Evolutionary conservation across 768 basidiomycete genomes (phyloP), one percentile per base, ranked within the genome.

Genomic region (Candolleomyces eurysporus): DNA sequence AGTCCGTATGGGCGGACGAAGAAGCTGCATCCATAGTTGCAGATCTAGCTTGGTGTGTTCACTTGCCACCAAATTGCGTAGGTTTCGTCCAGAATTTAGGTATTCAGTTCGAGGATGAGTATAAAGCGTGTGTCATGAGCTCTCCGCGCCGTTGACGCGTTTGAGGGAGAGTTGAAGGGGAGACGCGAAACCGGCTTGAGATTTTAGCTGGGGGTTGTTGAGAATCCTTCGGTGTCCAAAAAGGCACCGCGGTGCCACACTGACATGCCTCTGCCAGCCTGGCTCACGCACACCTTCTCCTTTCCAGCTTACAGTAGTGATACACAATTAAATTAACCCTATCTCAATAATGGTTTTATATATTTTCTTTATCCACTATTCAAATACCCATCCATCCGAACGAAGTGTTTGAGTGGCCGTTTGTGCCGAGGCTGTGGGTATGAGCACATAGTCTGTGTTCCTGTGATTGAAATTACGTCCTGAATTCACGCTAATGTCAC

Each of bases 371-470:
- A 66, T 2, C 55, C 68, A 69, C 49, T 70, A 66, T 42, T 67
- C 69, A 67, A 83, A 81, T 30, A 64, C 69, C 86, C 87, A 89
- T 2, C 84, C 84, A 67, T 87, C 83, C 36, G 67, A 63, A 53
- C 72, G 71, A 32, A 88, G 72, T 2, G 75, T 76, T 30, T 70
- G 59, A 4, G 81, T 72, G 6, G 84, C 84, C 21, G 74, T 71
- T 26, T 68, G 64, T 8, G 78, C 65, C 67, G 76, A 76, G 36
- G 75, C 78, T 57, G 71, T 74, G 16, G 83, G 82, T 21, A 89
- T 80, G 26, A 89, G 71, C 11, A 89, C 73, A 67, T 85, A 87
- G 67, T 89, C 87, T 5, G 87, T 89, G 69, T 87, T 85, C 86
- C 86, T 88, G 62, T 21, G 11, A 32, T 40, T 48, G 30, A 40